Conservation (phyloP, 2,329 filamentous ascomycete species). For the Verticillium isaacii region DNA sequence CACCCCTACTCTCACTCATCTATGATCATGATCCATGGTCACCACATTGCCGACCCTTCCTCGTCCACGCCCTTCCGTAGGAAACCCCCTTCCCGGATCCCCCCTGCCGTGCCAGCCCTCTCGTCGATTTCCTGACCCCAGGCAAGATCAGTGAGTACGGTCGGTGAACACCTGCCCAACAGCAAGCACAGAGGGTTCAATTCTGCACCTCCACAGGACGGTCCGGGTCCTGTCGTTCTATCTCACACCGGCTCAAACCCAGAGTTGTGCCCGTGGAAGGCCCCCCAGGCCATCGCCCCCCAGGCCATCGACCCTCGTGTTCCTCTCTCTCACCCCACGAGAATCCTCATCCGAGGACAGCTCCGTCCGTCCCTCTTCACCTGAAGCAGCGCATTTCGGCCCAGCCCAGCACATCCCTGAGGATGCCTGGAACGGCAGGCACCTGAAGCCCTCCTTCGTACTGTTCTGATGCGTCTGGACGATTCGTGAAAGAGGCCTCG, state of each 20-base stretch:
- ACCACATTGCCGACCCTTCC: neutral
- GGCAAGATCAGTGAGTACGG: no score
- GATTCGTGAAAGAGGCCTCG: neutral
- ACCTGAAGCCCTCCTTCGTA: neutral
- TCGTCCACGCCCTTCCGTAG: neutral
- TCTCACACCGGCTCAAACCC: neutral
- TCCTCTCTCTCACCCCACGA: neutral
- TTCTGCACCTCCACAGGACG: neutral
- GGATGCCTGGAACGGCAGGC: neutral
- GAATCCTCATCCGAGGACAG: neutral
- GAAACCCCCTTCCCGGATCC: neutral
- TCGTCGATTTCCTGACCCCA: neutral
- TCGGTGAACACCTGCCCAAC: no score
- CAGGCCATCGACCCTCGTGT: neutral
- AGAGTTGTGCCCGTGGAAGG: neutral
- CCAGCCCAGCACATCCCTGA: neutral
- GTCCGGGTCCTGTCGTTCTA: neutral
- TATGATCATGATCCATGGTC: neutral
- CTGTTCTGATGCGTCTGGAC: neutral
- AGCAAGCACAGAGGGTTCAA: neutral
- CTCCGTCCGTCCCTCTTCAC: neutral
- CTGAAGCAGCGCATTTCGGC: neutral
- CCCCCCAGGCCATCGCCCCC: neutral
- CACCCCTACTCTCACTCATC: neutral
- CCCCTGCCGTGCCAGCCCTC: neutral